Evolutionary conservation across 192 early-diverging fungal genomes (phyloP).

Genomic region (Dimargaris xerosporica): DNA sequence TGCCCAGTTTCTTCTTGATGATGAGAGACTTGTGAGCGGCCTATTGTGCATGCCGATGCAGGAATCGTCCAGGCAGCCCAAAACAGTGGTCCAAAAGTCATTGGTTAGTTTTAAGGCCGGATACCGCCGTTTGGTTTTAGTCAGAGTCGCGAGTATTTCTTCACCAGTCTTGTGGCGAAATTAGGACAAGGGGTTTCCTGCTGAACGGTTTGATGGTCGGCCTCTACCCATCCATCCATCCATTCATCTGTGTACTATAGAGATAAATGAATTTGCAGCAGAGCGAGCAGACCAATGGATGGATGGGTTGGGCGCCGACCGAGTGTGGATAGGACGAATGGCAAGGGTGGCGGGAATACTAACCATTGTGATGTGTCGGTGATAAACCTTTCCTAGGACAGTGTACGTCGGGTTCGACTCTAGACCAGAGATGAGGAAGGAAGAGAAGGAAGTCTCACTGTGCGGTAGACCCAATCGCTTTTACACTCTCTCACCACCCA

Average conservation of each 20-base stretch:
- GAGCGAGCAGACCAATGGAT: not conserved
- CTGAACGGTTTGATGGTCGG: not conserved
- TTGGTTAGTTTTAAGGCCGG: no score
- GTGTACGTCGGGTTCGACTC: no score
- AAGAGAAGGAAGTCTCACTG: no score
- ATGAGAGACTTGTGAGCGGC: conserved; percentile 97
- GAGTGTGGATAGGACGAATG: not conserved
- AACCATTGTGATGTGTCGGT: not conserved
- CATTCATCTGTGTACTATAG: not conserved
- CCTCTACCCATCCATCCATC: not conserved
- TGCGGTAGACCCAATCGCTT: no score
- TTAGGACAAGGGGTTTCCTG: not conserved
- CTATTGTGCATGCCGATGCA: conserved; percentile 16
- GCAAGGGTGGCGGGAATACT: not conserved
- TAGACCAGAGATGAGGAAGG: no score
- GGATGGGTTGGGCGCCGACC: not conserved
- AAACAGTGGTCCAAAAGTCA: no score
- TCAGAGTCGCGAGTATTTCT: not conserved
- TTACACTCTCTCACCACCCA: no score
- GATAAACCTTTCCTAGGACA: no score
- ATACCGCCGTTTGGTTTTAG: not conserved
- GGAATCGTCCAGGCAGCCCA: not conserved
- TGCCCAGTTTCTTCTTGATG: conserved; percentile 95
- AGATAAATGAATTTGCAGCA: not conserved
- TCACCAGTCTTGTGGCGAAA: not conserved